Evolutionary conservation across 371 early-diverging fungal genomes (phyloP), one percentile per base, ranked within the genome.

Genomic region (Mortierella sp.): DNA sequence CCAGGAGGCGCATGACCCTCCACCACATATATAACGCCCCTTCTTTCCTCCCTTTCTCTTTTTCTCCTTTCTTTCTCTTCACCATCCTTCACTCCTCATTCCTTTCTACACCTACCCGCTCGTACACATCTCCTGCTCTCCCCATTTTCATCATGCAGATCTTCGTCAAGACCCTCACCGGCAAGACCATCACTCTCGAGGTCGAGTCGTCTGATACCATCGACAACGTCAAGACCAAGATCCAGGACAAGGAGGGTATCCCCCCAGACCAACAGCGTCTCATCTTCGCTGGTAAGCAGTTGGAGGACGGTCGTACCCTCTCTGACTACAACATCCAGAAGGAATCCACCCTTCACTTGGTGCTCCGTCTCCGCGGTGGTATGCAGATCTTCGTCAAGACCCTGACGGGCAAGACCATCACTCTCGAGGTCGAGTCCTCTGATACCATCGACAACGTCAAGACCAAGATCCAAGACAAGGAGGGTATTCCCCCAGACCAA

Each of bases 151-250:
- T 41, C 50, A 93, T 94, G 94, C 94, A 95, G 82, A 94, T 95
- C 79, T 98, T 98, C 80, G 97, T 98, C 65, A 98, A 98, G 90
- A 98, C 99, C 70, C 93, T 98, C 34, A 97, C 99, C 57, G 98
- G 97, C 72, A 96, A 97, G 88, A 97, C 98, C 79, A 96, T 97
- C 89, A 98, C 98, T 69, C 93, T 98, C 49, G 97, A 99, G 86
- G 98, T 99, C 43, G 98, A 97, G 85, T 89, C 93, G n/a, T 88
- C 91, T 21, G 98, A 98, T 81, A 94, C 94, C 78, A 97, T 98
- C 80, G 93, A 98, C 96, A 94, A 95, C 64, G 97, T 98, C 78
- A 98, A 98, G 89, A 73, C 81, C 64, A 98, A 97, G 89, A 98
- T 98, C 67, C 98, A 98, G 84, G 98, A 98, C 86, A 97, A 98